A percentile compares a stretch with the other conserved stretches of the same genome.
Conservation (phyloP, 495 filamentous ascomycete species). For the Aspergillus heteromorphus region DNA sequence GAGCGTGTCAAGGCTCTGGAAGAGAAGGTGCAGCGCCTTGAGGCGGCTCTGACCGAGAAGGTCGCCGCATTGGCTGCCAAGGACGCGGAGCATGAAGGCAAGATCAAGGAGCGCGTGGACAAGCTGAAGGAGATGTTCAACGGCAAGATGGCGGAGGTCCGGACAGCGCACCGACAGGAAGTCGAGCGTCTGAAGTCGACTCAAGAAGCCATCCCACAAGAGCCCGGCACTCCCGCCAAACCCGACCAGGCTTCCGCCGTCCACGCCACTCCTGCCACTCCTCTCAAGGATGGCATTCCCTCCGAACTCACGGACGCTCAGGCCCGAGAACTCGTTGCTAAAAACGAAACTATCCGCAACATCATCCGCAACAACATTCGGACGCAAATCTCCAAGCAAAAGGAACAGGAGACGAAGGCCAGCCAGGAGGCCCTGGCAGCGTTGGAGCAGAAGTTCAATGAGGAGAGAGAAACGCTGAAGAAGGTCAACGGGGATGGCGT, state of each 20-base stretch:
- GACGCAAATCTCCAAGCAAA: conserved; percentile 49
- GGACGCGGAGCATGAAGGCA: conserved; percentile 47
- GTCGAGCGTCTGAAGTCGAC: conserved; percentile 59
- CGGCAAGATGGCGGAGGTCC: conserved; percentile 61
- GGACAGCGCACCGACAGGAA: conserved; percentile 49
- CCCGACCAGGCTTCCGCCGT: conserved; percentile 12
- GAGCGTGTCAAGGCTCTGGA: conserved; percentile 38
- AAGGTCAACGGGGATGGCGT: conserved; percentile 43
- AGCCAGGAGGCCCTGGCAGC: conserved; percentile 28
- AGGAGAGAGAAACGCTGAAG: conserved; percentile 59
- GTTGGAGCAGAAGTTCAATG: conserved; percentile 45
- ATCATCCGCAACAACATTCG: conserved; percentile 67
- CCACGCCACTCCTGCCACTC: conserved; percentile 18
- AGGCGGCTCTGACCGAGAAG: conserved; percentile 46
- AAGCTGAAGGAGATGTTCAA: conserved; percentile 68
- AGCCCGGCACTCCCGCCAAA: conserved; percentile 36
- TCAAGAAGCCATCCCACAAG: conserved; percentile 50
- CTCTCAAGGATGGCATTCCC: conserved; percentile 27
- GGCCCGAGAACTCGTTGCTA: conserved; percentile 57
- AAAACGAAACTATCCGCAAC: conserved; percentile 56
- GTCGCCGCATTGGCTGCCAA: conserved; percentile 31
- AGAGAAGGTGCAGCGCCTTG: conserved; percentile 43
- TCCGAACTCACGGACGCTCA: conserved; percentile 52
- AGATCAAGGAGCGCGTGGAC: conserved; percentile 60
- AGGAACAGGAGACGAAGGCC: conserved; percentile 46